Evolutionary conservation across 441 rosid genomes (phyloP), one percentile per base, ranked within the genome.

Genomic region (Populus hybrid): DNA sequence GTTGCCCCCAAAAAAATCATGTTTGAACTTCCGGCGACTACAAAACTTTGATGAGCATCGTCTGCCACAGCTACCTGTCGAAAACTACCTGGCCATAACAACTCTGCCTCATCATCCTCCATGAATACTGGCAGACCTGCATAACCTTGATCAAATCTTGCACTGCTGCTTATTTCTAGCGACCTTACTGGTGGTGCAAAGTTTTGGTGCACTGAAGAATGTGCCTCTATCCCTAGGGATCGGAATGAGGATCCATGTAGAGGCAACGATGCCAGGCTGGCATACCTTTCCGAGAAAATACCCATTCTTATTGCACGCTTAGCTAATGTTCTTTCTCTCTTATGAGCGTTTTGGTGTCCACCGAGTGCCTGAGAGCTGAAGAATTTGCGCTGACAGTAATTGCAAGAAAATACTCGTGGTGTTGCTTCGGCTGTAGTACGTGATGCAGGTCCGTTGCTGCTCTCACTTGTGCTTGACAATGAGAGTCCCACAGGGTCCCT

Each of bases 391-490:
- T 84, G 88, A 34, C 92, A 89, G 75, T 84, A 89, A 71, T 87
- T 84, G 88, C 87, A 87, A 8, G 90, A 81, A 70, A 89, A 87
- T 36, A 89, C 83, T 72, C 90, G 83, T 0, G 87, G 85, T 26
- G 70, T 35, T 72, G 87, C 78, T 69, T 85, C 74, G 9, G 80
- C 76, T 36, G 88, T 10, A 11, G 84, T 21, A 50, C 75, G 75
- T 2, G 81, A 72, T 75, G 83, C 75, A 20, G 85, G 87, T 20
- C 87, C 87, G 16, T 87, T 90, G 84, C 91, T 88, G 34, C 88
- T 89, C 65, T 86, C 94, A 4, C 93, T 89, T 11, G 94, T 90
- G 86, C 96, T 87, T 4, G 94, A 85, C 67, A 83, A 69, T 80
- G 92, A 83, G 24, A 87, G 21, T n/a, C 88, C 89, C 77, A 74